Conservation (phyloP, 2,329 filamentous ascomycete species). For the Cytospora piceicola region DNA sequence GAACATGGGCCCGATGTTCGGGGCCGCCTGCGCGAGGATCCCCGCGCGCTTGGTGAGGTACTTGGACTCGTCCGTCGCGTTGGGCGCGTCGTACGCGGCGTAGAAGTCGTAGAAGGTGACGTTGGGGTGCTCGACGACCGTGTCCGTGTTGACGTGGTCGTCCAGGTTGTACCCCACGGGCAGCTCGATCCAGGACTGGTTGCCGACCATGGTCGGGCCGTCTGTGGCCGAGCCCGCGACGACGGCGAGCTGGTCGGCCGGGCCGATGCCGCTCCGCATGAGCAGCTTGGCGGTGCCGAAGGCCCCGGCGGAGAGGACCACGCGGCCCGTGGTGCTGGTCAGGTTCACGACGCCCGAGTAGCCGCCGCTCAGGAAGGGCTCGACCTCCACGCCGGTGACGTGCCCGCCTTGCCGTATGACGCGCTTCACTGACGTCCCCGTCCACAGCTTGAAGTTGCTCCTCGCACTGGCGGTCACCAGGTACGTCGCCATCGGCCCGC, state of each 20-base stretch:
- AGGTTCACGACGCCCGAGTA: constrained; percentile 64
- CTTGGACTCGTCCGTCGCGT: constrained; percentile 44
- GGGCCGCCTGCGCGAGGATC: constrained; percentile 66
- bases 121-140: constrained; percentile 48
- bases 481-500: constrained; percentile 73
- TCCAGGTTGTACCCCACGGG: constrained; percentile 62
- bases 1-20: constrained; percentile 65
- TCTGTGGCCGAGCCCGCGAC: constrained; percentile 54
- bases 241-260: constrained; percentile 59
- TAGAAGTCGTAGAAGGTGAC: constrained; percentile 68
- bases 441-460: constrained; percentile 69
- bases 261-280: constrained; percentile 70
- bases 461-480: constrained; percentile 63
- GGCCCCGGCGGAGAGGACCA: constrained; percentile 69
- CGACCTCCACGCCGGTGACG: constrained; percentile 70
- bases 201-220: constrained; percentile 54
- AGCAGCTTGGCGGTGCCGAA: constrained; percentile 73
- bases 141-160: constrained; percentile 57
- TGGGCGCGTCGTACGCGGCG: constrained; percentile 57
- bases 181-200: constrained; percentile 58
- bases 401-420: constrained; percentile 66
- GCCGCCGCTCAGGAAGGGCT: constrained; percentile 56
- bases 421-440: constrained; percentile 67
- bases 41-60: constrained; percentile 58
- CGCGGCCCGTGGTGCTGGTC: constrained; percentile 62